Evolutionary conservation across 2,329 filamentous ascomycete genomes (phyloP).

Genomic region (Parafenestella ontariensis): DNA sequence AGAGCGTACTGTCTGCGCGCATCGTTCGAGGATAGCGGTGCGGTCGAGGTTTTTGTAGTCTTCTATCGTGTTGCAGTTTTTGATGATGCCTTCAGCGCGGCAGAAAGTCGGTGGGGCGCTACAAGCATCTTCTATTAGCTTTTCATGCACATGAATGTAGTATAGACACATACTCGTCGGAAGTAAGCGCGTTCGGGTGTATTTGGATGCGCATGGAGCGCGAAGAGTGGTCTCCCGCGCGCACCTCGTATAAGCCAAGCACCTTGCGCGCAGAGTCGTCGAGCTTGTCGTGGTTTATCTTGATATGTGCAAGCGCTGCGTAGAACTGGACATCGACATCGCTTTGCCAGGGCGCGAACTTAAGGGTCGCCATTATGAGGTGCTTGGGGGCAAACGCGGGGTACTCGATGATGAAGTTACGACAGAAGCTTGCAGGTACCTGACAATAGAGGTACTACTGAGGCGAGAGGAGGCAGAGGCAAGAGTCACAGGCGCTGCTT

Average conservation of each 20-base stretch:
- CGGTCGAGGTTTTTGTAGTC: slow-evolving; percentile 89
- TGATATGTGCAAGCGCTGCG: slow-evolving; percentile 85
- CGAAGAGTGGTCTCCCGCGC: slow-evolving; percentile 71
- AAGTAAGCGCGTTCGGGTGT: slow-evolving; percentile 83
- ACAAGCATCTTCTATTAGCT: slow-evolving; percentile 16
- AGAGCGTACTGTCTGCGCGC: slow-evolving; percentile 73
- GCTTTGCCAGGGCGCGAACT: slow-evolving; percentile 89
- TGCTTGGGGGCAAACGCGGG: slow-evolving; percentile 1
- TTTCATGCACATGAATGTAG: no score
- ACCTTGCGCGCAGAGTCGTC: slow-evolving; percentile 90
- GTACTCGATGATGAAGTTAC: slow-evolving; percentile 3
- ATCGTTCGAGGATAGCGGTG: slow-evolving; percentile 75
- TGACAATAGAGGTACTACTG: neutral
- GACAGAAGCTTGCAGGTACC: neutral
- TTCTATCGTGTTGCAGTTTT: slow-evolving; percentile 95
- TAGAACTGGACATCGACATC: slow-evolving; percentile 98
- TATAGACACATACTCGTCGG: slow-evolving; percentile 81
- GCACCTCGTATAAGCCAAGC: slow-evolving; percentile 87
- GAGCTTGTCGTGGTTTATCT: slow-evolving; percentile 96
- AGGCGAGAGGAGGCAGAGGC: slow-evolving; percentile 8
- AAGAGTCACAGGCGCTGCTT: slow-evolving; percentile 27
- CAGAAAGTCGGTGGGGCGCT: slow-evolving; percentile 59
- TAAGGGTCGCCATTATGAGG: slow-evolving; percentile 56
- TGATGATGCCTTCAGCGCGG: slow-evolving; percentile 91
- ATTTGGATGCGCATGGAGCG: slow-evolving; percentile 90